Evolutionary conservation across 2,329 filamentous ascomycete species (phyloP).

Genomic region (Arthrobotrys megalospora): DNA sequence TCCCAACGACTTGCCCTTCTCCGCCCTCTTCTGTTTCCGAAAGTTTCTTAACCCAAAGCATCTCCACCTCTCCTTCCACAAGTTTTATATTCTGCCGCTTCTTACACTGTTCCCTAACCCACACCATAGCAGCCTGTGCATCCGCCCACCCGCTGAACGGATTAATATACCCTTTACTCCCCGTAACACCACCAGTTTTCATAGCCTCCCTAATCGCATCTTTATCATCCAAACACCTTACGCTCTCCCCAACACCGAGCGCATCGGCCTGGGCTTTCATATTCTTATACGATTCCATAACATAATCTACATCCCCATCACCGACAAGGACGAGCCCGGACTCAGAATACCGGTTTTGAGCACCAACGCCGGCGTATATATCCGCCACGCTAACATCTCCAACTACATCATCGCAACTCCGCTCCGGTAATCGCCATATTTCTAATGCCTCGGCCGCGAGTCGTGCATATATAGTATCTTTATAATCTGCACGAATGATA

Average conservation of each 20-base stretch:
- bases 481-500: conserved; percentile 82
- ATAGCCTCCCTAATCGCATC: conserved; percentile 70
- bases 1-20: conserved; percentile 69
- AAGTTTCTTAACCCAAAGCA: conserved; percentile 66
- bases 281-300: conserved; percentile 75
- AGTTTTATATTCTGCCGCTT: conserved; percentile 63
- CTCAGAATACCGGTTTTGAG: conserved; percentile 78
- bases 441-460: conserved; percentile 80
- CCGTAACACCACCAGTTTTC: conserved; percentile 72
- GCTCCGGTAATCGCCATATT: conserved; percentile 73
- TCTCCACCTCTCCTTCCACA: conserved; percentile 71
- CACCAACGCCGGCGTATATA: conserved; percentile 72
- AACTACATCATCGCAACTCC: conserved; percentile 61
- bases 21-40: conserved; percentile 67
- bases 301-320: conserved; percentile 73
- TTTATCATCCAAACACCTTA: conserved; percentile 68
- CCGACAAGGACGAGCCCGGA: conserved; percentile 77
- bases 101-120: conserved; percentile 73
- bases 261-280: conserved; percentile 71
- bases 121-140: conserved; percentile 79
- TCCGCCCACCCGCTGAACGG: conserved; percentile 84
- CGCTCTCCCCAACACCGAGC: conserved; percentile 64
- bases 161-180: conserved; percentile 81
- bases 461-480: conserved; percentile 80
- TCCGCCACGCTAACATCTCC: not conserved